Evolutionary conservation across 345 rosid genomes (phyloP).

Genomic region (Ceriops decandra): DNA sequence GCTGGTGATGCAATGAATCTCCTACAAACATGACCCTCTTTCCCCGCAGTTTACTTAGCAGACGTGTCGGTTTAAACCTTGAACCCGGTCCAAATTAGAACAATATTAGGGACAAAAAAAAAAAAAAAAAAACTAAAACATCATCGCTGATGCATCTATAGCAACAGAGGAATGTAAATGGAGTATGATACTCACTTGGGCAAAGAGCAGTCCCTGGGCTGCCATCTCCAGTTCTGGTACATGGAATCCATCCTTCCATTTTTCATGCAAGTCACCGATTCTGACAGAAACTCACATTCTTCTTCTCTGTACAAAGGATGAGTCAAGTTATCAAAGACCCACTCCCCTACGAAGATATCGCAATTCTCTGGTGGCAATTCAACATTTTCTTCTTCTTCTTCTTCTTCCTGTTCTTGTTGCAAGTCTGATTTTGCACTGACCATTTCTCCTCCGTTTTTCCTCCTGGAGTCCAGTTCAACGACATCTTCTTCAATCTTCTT

Average conservation of each 20-base stretch:
- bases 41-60: slow-evolving; percentile 13
- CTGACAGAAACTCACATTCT: slow-evolving; percentile 21
- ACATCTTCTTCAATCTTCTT: background rate
- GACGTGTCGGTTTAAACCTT: background rate
- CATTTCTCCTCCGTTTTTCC: background rate
- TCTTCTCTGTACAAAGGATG: slow-evolving; percentile 28
- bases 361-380: slow-evolving; percentile 14
- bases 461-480: background rate
- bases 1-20: slow-evolving; percentile 21
- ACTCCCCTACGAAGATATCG: slow-evolving; percentile 25
- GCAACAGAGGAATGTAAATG: background rate
- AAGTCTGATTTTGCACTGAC: too few relatives aligned
- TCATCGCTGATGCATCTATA: too few relatives aligned
- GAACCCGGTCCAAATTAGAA: background rate
- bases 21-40: slow-evolving; percentile 32
- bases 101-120: too few relatives aligned
- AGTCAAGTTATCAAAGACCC: slow-evolving; percentile 23
- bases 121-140: too few relatives aligned
- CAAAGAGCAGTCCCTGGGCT: slow-evolving; percentile 15
- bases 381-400: background rate
- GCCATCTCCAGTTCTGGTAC: slow-evolving; percentile 22
- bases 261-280: slow-evolving; percentile 16
- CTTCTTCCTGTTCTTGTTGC: background rate
- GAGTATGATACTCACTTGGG: background rate
- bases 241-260: slow-evolving; percentile 28